These are phyloP conservation scores for Lotus japonicus DNA, from an alignment of 306 rosid genomes.

Conservation along the genomic window DNA sequence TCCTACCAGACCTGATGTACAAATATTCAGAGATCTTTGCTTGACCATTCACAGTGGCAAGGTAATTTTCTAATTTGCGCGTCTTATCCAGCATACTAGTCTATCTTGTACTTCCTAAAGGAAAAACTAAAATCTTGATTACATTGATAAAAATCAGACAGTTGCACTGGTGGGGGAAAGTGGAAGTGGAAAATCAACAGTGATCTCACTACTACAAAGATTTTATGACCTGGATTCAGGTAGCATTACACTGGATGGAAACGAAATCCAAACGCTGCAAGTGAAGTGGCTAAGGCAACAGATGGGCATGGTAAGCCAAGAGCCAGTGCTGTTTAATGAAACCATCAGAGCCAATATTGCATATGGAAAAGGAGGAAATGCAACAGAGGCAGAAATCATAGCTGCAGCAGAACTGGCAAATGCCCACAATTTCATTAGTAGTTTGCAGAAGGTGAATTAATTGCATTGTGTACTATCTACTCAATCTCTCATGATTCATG, in stretches of 20 bases:
- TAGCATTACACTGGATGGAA: conserved; percentile 54
- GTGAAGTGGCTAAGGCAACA: conserved; percentile 78
- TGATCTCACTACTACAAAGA: conserved; percentile 62
- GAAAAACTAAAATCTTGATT: neutral
- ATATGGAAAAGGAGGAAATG: conserved; percentile 55
- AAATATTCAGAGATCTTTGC: conserved; percentile 56
- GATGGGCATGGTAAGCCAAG: conserved; percentile 79
- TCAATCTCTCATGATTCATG: neutral
- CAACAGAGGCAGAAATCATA: conserved; percentile 52
- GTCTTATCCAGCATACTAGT: neutral
- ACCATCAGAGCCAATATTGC: conserved; percentile 68
- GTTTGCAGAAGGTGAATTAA: conserved; percentile 51
- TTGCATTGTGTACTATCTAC: neutral
- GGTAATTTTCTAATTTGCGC: conserved; percentile 26
- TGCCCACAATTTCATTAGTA: conserved; percentile 56
- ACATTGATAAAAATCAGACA: conserved; percentile 30
- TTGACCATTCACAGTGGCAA: conserved; percentile 60
- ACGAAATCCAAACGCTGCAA: conserved; percentile 41
- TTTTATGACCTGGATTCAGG: conserved; percentile 74
- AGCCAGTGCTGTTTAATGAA: conserved; percentile 69
- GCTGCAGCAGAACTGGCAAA: conserved; percentile 60
- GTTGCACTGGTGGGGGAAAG: conserved; percentile 84
- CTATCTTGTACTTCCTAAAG: neutral
- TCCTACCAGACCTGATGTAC: conserved; percentile 58
- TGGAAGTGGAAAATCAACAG: conserved; percentile 84